Base-by-base conservation (phyloP, 2,329 filamentous ascomycete genomes). In the Emergomyces orientalis region DNA sequence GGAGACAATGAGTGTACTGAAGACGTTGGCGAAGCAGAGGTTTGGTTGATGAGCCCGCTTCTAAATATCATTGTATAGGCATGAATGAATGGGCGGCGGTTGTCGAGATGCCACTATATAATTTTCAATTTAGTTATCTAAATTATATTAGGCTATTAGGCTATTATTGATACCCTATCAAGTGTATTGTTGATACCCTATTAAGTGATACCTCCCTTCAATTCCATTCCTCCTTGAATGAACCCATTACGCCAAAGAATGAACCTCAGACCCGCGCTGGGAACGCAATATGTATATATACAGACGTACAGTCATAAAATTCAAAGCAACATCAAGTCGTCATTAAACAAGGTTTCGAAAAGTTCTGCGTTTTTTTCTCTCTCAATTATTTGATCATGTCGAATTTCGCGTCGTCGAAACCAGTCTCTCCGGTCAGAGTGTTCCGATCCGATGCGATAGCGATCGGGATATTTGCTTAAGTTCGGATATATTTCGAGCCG, bases 1-100 rank as follows among this genome's bases (percentile, higher is more conserved):
- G 66, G 86, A 85, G 71, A 96, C 91, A 1, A 90, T 97, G 81
- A 85, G 85, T 58, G 91, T 90, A 82, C 71, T 97, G 71, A 88
- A 82, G 76, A 85, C 86, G 69, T 76, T 97, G 76, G 93, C 91
- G 19, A 88, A 83, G 76, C 84, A 90, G 77, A 82, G 89, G 66
- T 96, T 90, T 81, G 90, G 90, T 32, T 85, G 66, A 73, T 34
- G 13, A 17, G 34, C 9, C 5, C 6, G 11, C 13, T 27, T 1
- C 5, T 7, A 41, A 55, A 37, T 34, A 54, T 19, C 4, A 30
- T 41, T n/a, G 25, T 37, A n/a, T n/a, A n/a, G n/a, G 39, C 14
- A 34, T 39, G 32, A 32, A 22, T 2, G 34, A 37, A 30, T 30
- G 32, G 7, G 39, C 25, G 9, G 30, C 11, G 25, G 14, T 4